Evolutionary conservation across 1,284 basidiomycete species (phyloP).

Genomic region (Ceratobasidium sp.): DNA sequence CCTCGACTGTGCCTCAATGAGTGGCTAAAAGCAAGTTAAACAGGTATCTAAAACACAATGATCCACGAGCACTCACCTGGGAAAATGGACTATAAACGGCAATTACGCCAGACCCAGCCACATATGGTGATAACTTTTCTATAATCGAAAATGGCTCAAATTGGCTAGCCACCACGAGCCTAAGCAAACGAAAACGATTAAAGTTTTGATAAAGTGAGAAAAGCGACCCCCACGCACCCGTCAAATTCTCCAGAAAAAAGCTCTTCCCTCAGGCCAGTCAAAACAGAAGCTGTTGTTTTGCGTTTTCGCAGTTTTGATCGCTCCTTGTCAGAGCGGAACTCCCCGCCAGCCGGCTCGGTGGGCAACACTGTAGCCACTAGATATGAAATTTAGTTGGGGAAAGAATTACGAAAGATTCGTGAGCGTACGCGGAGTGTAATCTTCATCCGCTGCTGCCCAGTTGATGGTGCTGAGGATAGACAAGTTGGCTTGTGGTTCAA

Average conservation of each 20-base stretch:
- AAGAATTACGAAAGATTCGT: constrained; percentile 15
- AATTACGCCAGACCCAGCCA: constrained; percentile 85
- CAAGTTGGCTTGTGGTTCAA: constrained; percentile 68
- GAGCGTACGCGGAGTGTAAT: constrained; percentile 68
- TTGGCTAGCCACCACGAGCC: constrained; percentile 81
- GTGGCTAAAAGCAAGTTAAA: constrained; percentile 57
- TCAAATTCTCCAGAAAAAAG: constrained; percentile 89
- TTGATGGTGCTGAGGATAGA: constrained; percentile 60
- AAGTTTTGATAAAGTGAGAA: constrained; percentile 9
- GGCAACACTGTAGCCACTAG: constrained; percentile 61
- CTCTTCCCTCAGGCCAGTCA: constrained; percentile 75
- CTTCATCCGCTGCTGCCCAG: constrained; percentile 88
- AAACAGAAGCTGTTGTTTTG: constrained; percentile 64
- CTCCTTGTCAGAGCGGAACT: constrained; percentile 68
- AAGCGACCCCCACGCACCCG: constrained; percentile 59
- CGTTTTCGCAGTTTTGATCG: constrained; percentile 72
- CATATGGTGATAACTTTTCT: constrained; percentile 72
- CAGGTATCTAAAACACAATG: constrained; percentile 11
- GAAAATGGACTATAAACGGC: constrained; percentile 85
- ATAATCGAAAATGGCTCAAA: constrained; percentile 88
- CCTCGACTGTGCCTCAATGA: constrained; percentile 78
- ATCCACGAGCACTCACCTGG: constrained; percentile 60
- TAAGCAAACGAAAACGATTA: constrained; percentile 50
- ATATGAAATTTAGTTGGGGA: constrained; percentile 37
- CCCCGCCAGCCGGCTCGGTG: constrained; percentile 59